Conservation (phyloP, 2,329 filamentous ascomycete genomes). For the Beauveria varroae region DNA sequence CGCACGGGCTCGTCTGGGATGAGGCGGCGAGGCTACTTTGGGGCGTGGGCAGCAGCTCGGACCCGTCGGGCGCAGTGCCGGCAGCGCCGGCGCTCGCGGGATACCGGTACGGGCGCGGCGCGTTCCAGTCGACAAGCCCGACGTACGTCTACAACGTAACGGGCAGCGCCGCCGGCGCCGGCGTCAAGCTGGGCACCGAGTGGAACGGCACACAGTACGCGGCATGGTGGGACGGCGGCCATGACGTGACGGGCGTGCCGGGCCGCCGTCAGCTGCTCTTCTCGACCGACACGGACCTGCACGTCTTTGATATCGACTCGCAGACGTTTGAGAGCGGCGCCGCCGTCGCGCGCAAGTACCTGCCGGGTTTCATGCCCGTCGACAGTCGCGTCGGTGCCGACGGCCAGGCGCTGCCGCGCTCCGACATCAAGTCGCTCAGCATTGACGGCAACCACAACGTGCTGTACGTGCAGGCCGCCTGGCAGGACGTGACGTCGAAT, state of each 20-base stretch:
- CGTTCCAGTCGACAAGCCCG: neutral
- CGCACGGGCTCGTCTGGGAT: constrained; percentile 8
- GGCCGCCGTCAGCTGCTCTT: constrained; percentile 5
- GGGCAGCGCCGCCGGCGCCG: neutral
- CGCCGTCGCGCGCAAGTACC: neutral
- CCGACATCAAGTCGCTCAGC: constrained; percentile 8
- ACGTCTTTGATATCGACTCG: constrained; percentile 9
- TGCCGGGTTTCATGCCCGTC: constrained; percentile 8
- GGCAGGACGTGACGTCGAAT: constrained; percentile 3
- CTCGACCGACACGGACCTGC: constrained; percentile 4
- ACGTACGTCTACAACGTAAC: constrained; percentile 1
- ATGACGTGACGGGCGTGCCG: constrained; percentile 6
- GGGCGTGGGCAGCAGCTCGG: neutral
- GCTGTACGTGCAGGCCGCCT: constrained; percentile 2
- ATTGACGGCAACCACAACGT: constrained; percentile 7
- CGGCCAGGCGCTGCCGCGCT: constrained; percentile 4
- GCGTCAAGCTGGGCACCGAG: neutral
- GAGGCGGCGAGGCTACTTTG: neutral
- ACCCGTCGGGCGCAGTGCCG: neutral
- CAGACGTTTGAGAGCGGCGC: constrained; percentile 4
- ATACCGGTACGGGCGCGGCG: neutral
- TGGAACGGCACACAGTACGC: neutral
- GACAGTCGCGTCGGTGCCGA: constrained; percentile 3
- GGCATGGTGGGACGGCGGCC: constrained; percentile 6
- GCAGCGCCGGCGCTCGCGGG: neutral